These are phyloP conservation scores for Trichoderma sp. DNA, from an alignment of 2,329 filamentous ascomycete species.

Conservation along the genomic window DNA sequence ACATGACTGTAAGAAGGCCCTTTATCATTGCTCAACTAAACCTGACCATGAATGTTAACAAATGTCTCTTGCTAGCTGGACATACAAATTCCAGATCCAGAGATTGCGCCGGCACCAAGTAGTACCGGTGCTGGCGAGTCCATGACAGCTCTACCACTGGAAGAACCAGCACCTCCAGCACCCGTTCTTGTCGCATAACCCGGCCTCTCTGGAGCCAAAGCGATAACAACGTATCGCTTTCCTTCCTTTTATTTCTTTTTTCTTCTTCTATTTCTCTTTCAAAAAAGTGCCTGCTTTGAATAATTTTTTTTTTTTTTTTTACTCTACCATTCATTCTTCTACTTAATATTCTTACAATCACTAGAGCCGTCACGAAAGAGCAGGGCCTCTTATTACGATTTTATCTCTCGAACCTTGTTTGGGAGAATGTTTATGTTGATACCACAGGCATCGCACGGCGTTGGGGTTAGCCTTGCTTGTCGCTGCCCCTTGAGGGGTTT, in stretches of 20 bases:
- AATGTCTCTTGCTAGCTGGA: conserved; percentile 59
- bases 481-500: conserved; percentile 1
- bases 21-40: no score
- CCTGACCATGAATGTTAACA: not conserved
- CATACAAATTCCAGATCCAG: conserved; percentile 78
- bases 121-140: conserved; percentile 45
- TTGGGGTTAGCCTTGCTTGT: conserved; percentile 24
- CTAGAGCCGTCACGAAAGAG: conserved; percentile 12
- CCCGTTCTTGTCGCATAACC: conserved; percentile 32
- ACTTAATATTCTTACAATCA: conserved; percentile 21
- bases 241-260: not conserved
- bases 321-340: conserved; percentile 5
- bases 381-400: conserved; percentile 23
- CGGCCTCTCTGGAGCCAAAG: not conserved
- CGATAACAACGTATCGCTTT: no score
- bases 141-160: conserved; percentile 38
- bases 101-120: conserved; percentile 59
- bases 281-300: not conserved
- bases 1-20: conserved; percentile 68
- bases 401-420: not conserved
- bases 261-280: not conserved
- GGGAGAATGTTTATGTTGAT: conserved; percentile 23
- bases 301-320: no score
- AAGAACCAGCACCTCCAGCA: conserved; percentile 30
- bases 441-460: conserved; percentile 26